Percentiles rank a stretch among this genome's conserved stretches.
Conservation (phyloP, 2,329 filamentous ascomycete genomes). For the Zasmidium citrigriseum region DNA sequence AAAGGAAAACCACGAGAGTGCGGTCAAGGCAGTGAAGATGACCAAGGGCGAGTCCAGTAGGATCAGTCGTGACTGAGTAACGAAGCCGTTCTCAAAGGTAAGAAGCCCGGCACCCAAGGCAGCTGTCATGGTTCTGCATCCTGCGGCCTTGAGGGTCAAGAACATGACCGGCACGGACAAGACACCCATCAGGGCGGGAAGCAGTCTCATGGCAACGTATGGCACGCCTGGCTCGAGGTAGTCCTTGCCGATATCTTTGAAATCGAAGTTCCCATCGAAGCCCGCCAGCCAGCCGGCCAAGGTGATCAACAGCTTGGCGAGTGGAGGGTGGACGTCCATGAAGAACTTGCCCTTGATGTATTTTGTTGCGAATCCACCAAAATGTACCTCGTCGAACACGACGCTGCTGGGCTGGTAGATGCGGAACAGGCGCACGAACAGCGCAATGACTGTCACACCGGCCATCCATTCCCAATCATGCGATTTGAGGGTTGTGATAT, state of each 20-base stretch:
- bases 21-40: slow-evolving; percentile 89
- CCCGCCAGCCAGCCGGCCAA: slow-evolving; percentile 92
- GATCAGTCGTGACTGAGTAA: slow-evolving; percentile 93
- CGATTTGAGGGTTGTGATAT: slow-evolving; percentile 82
- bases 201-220: slow-evolving; percentile 95
- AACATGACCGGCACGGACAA: slow-evolving; percentile 90
- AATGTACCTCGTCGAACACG: slow-evolving; percentile 99
- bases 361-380: slow-evolving; percentile 96
- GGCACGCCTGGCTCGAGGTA: slow-evolving; percentile 93
- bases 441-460: slow-evolving; percentile 71
- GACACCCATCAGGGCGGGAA: slow-evolving; percentile 87
- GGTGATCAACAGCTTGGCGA: slow-evolving; percentile 95
- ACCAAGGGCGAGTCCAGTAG: slow-evolving; percentile 94
- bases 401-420: slow-evolving; percentile 97
- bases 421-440: slow-evolving; percentile 83
- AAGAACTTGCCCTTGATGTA: slow-evolving; percentile 99
- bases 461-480: slow-evolving; percentile 80
- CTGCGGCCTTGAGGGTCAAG: slow-evolving; percentile 85
- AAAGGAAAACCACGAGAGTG: slow-evolving; percentile 86
- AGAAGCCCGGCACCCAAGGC: slow-evolving; percentile 80
- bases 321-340: slow-evolving; percentile 98
- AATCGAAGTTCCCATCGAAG: slow-evolving; percentile 94
- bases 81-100: slow-evolving; percentile 93
- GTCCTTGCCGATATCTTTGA: slow-evolving; percentile 99
- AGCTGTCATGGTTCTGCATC: slow-evolving; percentile 84